Base-by-base conservation (phyloP, 2,329 filamentous ascomycete species). In the Colletotrichum sp. region DNA sequence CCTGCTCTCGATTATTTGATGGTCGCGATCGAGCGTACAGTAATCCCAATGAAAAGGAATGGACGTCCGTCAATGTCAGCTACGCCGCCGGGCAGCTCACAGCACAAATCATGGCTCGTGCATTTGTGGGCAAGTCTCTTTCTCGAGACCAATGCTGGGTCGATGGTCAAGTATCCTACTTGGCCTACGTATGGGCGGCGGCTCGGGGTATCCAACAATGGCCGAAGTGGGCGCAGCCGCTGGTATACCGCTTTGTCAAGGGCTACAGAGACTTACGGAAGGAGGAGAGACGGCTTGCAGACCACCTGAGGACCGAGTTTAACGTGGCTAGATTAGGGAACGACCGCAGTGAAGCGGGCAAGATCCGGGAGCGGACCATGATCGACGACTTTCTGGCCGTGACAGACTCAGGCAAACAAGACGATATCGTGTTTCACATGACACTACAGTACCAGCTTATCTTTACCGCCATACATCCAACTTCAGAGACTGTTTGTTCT, bases 161-260 rank as follows among this genome's bases (percentile, higher is more conserved):
- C 34, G 67, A 69, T 13, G 67, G 67, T 10, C 67, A 69, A 60
- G 67, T 69, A 69, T 69, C 67, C 6, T 69, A 69, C 18, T 16
- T 69, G 55, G 67, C 67, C 67, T 69, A 69, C 55, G 67, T 69
- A 16, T 69, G 67, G 67, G 67, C 67, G 32, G 67, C 67, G 24
- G 67, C 67, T 30, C 67, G 67, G 43, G 67, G 34, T 26, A 69
- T 69, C 24, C 67, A 69, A 13, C 48, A 69, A 7, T 69, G 67
- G 67, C 67, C 67, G n/a, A 55, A 60, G 21, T 69, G 67, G 67
- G 21, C 43, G 16, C 52, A 69, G 32, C 67, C 55, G 32, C 32
- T 60, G 26, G 16, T 69, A 18, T 68, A 68, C 28, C 65, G 65
- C 10, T 68, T 36, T 39, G 28, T 68, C 48, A 68, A 68, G n/a